Evolutionary conservation across 2,329 filamentous ascomycete species (phyloP), one percentile per base, ranked within the genome.

Genomic region (Waltergamsia citrina): DNA sequence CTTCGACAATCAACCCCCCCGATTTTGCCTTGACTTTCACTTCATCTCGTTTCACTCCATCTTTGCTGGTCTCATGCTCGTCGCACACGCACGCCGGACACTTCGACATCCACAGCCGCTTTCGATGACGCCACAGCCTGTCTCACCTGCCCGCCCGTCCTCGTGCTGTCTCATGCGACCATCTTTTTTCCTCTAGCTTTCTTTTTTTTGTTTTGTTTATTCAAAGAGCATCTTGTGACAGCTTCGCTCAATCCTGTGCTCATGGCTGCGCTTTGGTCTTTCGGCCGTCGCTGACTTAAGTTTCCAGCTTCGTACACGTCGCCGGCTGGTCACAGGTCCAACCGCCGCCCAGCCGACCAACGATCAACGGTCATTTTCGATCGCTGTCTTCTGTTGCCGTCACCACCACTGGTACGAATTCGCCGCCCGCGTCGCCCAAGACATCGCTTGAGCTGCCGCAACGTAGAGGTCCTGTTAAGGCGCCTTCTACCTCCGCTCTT

Each of bases 321-420:
- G 59, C 66, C 43, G 63, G 65, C 53, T 74, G 68, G 65, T n/a
- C n/a, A n/a, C n/a, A n/a, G n/a, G 59, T 67, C 43, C 65, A 67
- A 52, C 64, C 55, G 40, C 46, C 53, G 20, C 43, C 47, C 12
- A 38, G 48, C 15, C 45, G 48, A 32, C 43, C 52, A 10, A n/a
- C n/a, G n/a, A 43, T 47, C 26, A 51, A 49, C 31, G 64, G 66
- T 37, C 70, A 74, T 45, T 56, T 72, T 37, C 60, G 69, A 40
- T 70, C 70, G 27, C 56, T 72, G 11, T 74, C 71, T 11, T 69
- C 63, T 38, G 65, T 72, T 19, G 66, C 48, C 22, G 64, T 34
- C 22, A 59, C 43, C 22, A 37, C 23, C 20, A 16, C 32, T 10
- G 15, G 11, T 24, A n/a, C 24, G 19, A 11, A 18, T 24, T 26